Percentiles rank a stretch among this genome's conserved stretches.
Conservation (phyloP, 129 eudicot genomes). For the Flaveria bidentis region DNA sequence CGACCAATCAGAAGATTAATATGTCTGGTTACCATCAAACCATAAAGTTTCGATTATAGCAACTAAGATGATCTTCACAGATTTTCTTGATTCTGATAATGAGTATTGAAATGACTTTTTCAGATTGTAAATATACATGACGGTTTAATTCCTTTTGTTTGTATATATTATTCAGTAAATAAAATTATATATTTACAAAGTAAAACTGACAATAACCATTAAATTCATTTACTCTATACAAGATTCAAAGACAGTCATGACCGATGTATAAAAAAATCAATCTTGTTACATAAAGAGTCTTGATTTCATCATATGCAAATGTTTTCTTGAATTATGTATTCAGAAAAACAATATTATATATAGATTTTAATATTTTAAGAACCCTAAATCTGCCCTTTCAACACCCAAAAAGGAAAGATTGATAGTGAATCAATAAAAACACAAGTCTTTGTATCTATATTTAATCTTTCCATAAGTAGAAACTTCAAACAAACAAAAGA, state of each 20-base stretch:
- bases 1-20: constrained; percentile 25
- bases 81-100: background rate
- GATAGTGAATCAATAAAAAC: background rate
- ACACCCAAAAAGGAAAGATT: background rate
- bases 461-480: constrained; percentile 29
- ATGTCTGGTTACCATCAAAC: constrained; percentile 9
- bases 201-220: background rate
- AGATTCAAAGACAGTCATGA: constrained; percentile 1
- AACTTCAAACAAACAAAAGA: constrained; percentile 17
- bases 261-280: too few relatives aligned
- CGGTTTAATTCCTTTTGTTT: background rate
- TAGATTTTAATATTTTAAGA: background rate
- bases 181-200: background rate
- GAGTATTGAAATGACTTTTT: background rate
- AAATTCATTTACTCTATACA: background rate
- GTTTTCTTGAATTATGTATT: too few relatives aligned
- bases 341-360: too few relatives aligned
- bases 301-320: too few relatives aligned
- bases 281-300: too few relatives aligned
- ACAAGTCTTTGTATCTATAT: background rate
- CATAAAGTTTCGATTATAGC: background rate
- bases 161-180: background rate
- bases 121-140: background rate
- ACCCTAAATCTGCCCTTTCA: constrained; percentile 17
- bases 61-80: background rate